phyloP scores from a whole-genome alignment of 192 early-diverging fungal genomes.

The Gorgonomyces haynaldii region DNA sequence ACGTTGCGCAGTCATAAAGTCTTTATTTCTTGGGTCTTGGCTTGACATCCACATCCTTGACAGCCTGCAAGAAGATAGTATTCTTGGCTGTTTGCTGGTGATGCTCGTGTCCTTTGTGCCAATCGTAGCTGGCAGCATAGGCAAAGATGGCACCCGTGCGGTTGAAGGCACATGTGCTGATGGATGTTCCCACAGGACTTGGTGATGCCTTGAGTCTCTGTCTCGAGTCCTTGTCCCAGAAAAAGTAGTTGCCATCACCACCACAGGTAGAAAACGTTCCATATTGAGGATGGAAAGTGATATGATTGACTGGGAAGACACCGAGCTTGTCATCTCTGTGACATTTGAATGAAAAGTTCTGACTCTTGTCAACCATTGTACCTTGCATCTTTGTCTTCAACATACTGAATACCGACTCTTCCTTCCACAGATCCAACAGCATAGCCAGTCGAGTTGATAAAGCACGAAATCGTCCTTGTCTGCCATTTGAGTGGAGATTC shows the following conservation, averaged over 20 bases:
- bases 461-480: constrained; percentile 72
- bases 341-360: constrained; percentile 89
- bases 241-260: constrained; percentile 72
- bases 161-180: constrained; percentile 67
- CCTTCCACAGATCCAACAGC: constrained; percentile 92
- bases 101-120: constrained; percentile 59
- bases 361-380: constrained; percentile 19
- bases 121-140: constrained; percentile 65
- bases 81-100: constrained; percentile 44
- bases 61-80: constrained; percentile 70
- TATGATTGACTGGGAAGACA: constrained; percentile 58
- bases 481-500: constrained; percentile 72
- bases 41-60: constrained; percentile 70
- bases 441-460: constrained; percentile 65
- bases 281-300: constrained; percentile 69
- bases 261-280: constrained; percentile 85
- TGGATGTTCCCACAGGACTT: constrained; percentile 50
- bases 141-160: constrained; percentile 81
- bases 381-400: constrained; percentile 62
- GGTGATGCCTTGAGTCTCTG: constrained; percentile 68
- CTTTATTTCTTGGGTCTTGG: constrained; percentile 43
- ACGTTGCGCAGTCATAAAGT: too few species aligned
- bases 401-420: constrained; percentile 82
- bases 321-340: constrained; percentile 61
- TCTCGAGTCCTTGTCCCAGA: constrained; percentile 94